These are phyloP conservation scores for Fusarium vanettenii DNA, from an alignment of 2,329 filamentous ascomycete species.

Conservation along the genomic window DNA sequence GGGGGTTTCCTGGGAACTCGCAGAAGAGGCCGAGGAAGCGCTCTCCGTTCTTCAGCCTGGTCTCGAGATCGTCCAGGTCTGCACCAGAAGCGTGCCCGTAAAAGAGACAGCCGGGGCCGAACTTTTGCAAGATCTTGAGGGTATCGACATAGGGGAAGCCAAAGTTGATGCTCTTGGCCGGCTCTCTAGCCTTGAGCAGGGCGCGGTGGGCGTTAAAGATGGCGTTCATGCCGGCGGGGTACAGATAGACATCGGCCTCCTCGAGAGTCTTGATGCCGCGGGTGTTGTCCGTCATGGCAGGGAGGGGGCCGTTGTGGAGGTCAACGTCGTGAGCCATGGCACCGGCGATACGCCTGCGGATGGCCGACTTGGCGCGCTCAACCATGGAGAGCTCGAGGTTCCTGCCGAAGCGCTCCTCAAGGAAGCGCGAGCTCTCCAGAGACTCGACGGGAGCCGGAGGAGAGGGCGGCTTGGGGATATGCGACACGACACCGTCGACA, in stretches of 20 bases:
- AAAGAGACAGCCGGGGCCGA: slow-evolving; percentile 88
- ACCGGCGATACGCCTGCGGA: slow-evolving; percentile 88
- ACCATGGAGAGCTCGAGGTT: slow-evolving; percentile 87
- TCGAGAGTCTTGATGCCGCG: slow-evolving; percentile 73
- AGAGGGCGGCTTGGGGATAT: slow-evolving; percentile 28
- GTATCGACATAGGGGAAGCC: slow-evolving; percentile 99
- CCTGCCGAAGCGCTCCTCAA: slow-evolving; percentile 94
- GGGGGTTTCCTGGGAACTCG: slow-evolving; percentile 94
- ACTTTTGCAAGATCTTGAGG: slow-evolving; percentile 93
- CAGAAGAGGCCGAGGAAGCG: slow-evolving; percentile 87
- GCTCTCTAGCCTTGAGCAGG: slow-evolving; percentile 72
- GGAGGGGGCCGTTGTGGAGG: slow-evolving; percentile 37
- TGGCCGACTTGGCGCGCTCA: slow-evolving; percentile 84
- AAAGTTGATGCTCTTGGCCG: slow-evolving; percentile 84
- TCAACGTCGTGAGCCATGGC: slow-evolving; percentile 81
- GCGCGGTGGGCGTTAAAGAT: slow-evolving; percentile 90
- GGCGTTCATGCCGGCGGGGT: slow-evolving; percentile 91
- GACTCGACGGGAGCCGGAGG: slow-evolving; percentile 51
- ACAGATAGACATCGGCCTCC: slow-evolving; percentile 90
- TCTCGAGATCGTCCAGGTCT: slow-evolving; percentile 87
- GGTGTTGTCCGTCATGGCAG: slow-evolving; percentile 54
- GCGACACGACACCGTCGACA: slow-evolving; percentile 39
- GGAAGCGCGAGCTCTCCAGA: slow-evolving; percentile 80
- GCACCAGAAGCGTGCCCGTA: slow-evolving; percentile 83
- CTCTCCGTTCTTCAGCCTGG: slow-evolving; percentile 76